Evolutionary conservation across 768 basidiomycete species (phyloP), one percentile per base, ranked within the genome.

Genomic region (Coprinopsis cinerea): DNA sequence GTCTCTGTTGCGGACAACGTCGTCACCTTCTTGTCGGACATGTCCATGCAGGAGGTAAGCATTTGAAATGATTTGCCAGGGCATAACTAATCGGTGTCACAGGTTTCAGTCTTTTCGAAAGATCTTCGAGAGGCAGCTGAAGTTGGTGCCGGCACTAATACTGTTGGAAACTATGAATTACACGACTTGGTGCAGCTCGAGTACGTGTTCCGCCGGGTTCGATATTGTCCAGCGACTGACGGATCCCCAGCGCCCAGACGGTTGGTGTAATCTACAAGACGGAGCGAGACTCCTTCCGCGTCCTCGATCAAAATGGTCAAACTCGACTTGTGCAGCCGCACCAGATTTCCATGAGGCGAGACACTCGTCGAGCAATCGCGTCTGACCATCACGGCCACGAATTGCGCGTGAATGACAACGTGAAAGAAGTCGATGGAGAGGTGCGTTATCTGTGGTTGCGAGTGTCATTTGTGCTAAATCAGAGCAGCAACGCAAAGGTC

Each of bases 241-340:
- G 17, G 30, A 14, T 39, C 24, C 24, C 23, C 57, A 97, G 93
- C 66, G 77, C 82, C 25, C 89, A 93, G 64, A 95, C 93, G 3
- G 92, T 93, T 28, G 96, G 93, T 63, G 92, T 98, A 52, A 96
- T 98, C 55, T 96, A 87, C 78, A 94, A 95, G 65, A 94, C 93
- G 1, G 96, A 98, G 63, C 84, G 92, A 13, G 92, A 92, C 62
- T 84, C 92, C 6, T 92, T 99, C 81, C 90, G 93, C 49, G 88
- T 99, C 1, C 75, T 99, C 45, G 95, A 98, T 61, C 96, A 98
- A 63, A 86, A 91, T 57, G 91, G 92, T 1, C 85, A 91, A 68
- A 79, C 89, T 14, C 87, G 92, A 14, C 75, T 88, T 5, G 87
- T 98, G 3, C 86, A 90, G 59, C 93, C 95, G 3, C 91, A 93